These are phyloP conservation scores for Dissophora globulifera DNA, from an alignment of 192 early-diverging fungal genomes.

Conservation along the genomic window DNA sequence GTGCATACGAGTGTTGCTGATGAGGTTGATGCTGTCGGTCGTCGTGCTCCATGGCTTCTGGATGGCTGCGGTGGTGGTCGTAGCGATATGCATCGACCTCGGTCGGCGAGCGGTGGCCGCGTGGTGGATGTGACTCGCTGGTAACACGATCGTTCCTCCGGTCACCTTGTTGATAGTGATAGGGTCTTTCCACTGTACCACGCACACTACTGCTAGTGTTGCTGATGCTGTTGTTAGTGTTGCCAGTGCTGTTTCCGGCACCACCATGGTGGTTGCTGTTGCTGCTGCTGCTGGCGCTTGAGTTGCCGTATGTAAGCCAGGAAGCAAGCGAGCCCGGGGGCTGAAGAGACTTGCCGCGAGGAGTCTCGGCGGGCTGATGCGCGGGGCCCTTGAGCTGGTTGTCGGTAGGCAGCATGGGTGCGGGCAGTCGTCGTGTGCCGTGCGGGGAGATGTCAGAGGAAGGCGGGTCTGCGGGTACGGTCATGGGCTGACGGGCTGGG, in stretches of 20 bases:
- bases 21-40: neutral
- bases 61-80: neutral
- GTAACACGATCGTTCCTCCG: neutral
- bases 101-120: too few relatives aligned
- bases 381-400: conserved; percentile 14
- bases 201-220: neutral
- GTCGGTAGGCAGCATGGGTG: conserved; percentile 31
- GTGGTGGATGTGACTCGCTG: neutral
- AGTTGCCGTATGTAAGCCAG: conserved; percentile 17
- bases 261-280: neutral
- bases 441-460: neutral
- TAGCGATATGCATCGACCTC: too few relatives aligned
- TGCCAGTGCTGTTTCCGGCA: neutral
- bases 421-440: conserved; percentile 9
- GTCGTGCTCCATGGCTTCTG: conserved; percentile 12
- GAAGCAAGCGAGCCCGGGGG: conserved; percentile 26
- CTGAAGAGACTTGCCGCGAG: neutral
- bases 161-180: neutral
- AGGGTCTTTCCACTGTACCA: neutral
- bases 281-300: neutral
- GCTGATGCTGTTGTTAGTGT: neutral
- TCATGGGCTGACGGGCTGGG: conserved; percentile 4
- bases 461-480: conserved; percentile 24
- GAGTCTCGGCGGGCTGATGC: conserved; percentile 1
- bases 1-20: too few relatives aligned